phyloP scores from a whole-genome alignment of 257 asterid genomes.

The Thymus mandschuricus region DNA sequence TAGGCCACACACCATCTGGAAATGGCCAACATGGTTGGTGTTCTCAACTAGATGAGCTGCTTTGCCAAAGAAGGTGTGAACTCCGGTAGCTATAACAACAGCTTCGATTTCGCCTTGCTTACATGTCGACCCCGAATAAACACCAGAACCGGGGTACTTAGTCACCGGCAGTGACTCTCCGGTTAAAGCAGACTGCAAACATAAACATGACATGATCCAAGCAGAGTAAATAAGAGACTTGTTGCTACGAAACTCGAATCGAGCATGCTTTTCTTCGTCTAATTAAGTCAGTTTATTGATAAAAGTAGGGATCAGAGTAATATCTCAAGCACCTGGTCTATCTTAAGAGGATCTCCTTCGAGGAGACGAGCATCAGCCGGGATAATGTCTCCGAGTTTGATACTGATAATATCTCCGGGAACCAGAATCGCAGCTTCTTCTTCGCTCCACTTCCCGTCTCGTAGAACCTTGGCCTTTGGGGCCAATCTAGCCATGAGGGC shows the following conservation, averaged over 20 bases:
- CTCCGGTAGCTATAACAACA: slow-evolving; percentile 57
- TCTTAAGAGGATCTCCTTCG: slow-evolving; percentile 53
- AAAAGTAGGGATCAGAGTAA: too few relatives aligned
- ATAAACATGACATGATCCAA: background rate
- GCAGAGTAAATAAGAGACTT: background rate
- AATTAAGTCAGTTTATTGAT: too few relatives aligned
- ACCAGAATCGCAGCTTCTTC: slow-evolving; percentile 45
- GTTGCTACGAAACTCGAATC: background rate
- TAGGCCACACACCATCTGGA: slow-evolving; percentile 41
- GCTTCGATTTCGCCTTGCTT: slow-evolving; percentile 61
- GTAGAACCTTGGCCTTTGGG: slow-evolving; percentile 63
- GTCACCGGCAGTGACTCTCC: slow-evolving; percentile 60
- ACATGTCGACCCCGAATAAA: slow-evolving; percentile 55
- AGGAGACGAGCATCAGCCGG: slow-evolving; percentile 54
- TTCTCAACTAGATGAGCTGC: slow-evolving; percentile 62
- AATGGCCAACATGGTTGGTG: slow-evolving; percentile 54
- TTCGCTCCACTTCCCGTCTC: slow-evolving; percentile 62
- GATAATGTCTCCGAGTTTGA: slow-evolving; percentile 46
- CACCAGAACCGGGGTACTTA: slow-evolving; percentile 51
- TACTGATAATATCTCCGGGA: slow-evolving; percentile 38
- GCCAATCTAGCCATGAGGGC: slow-evolving; percentile 75
- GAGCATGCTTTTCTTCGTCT: background rate
- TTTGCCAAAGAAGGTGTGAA: slow-evolving; percentile 57
- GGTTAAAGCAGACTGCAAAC: slow-evolving; percentile 51
- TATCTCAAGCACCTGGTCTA: slow-evolving; percentile 38